Evolutionary conservation across 108 stramenopile genomes (phyloP).

Genomic region (Nitzschia sp.): DNA sequence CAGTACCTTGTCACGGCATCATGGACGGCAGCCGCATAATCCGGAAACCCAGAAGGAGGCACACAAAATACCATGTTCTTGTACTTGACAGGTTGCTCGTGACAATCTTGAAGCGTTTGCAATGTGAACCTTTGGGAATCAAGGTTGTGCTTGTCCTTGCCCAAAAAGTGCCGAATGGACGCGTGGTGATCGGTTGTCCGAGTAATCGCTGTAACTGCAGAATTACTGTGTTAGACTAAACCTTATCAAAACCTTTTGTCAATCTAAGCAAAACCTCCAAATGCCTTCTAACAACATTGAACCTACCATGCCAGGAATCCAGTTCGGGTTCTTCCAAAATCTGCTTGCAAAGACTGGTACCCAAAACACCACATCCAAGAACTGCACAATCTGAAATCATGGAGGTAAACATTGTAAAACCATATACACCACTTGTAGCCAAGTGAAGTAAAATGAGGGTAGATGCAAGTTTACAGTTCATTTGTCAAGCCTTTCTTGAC

Average conservation of each 20-base stretch:
- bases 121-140: slow-evolving; percentile 1
- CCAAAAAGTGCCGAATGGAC: slow-evolving; percentile 32
- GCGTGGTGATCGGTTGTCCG: slow-evolving; percentile 65
- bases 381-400: slow-evolving; percentile 47
- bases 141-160: slow-evolving; percentile 32
- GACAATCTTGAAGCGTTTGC: not conserved
- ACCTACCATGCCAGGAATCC: slow-evolving; percentile 37
- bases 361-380: slow-evolving; percentile 83
- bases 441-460: not conserved
- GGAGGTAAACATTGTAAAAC: not conserved
- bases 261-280: no score
- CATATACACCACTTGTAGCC: not conserved
- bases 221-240: not conserved
- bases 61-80: slow-evolving; percentile 87
- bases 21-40: slow-evolving; percentile 69
- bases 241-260: no score
- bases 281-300: not conserved
- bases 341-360: slow-evolving; percentile 79
- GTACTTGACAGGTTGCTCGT: slow-evolving; percentile 37
- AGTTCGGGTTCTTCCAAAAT: slow-evolving; percentile 53
- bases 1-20: slow-evolving; percentile 49
- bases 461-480: not conserved
- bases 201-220: slow-evolving; percentile 73
- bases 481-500: not conserved
- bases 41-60: slow-evolving; percentile 85